Evolutionary conservation across 306 rosid genomes (phyloP).

Genomic region (Arachis stenosperma): DNA sequence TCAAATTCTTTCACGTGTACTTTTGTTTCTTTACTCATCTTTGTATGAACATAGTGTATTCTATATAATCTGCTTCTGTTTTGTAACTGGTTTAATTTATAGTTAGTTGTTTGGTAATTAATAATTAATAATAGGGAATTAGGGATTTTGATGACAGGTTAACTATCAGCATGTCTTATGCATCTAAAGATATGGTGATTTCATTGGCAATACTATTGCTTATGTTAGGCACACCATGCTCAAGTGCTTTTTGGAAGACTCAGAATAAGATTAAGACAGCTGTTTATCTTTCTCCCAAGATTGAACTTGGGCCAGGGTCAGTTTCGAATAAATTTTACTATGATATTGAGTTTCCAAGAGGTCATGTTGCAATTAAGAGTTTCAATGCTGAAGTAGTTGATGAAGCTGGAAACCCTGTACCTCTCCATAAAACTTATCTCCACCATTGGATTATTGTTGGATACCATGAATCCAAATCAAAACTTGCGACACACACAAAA

Average conservation of each 20-base stretch:
- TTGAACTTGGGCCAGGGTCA: conserved; percentile 68
- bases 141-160: conserved; percentile 39
- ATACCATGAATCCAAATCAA: conserved; percentile 32
- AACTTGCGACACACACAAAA: conserved; percentile 14
- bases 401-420: conserved; percentile 56
- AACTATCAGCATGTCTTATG: conserved; percentile 42
- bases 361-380: conserved; percentile 69
- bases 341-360: conserved; percentile 62
- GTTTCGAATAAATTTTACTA: conserved; percentile 50
- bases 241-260: conserved; percentile 36
- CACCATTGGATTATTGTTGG: conserved; percentile 64
- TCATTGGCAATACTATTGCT: conserved; percentile 37
- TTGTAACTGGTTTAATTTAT: neutral
- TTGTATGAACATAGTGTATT: neutral
- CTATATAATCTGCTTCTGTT: conserved; percentile 14
- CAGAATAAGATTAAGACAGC: conserved; percentile 47
- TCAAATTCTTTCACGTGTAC: neutral
- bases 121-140: conserved; percentile 13
- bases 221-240: conserved; percentile 39
- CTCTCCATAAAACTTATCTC: conserved; percentile 78
- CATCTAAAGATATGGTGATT: conserved; percentile 31
- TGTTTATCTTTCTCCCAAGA: conserved; percentile 58
- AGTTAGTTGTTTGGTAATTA: neutral
- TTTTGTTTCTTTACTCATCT: neutral
- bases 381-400: conserved; percentile 75